Evolutionary conservation across 805 yeast genomes (phyloP), one percentile per base, ranked within the genome.

Genomic region (Tetrapisispora nanseiensis): DNA sequence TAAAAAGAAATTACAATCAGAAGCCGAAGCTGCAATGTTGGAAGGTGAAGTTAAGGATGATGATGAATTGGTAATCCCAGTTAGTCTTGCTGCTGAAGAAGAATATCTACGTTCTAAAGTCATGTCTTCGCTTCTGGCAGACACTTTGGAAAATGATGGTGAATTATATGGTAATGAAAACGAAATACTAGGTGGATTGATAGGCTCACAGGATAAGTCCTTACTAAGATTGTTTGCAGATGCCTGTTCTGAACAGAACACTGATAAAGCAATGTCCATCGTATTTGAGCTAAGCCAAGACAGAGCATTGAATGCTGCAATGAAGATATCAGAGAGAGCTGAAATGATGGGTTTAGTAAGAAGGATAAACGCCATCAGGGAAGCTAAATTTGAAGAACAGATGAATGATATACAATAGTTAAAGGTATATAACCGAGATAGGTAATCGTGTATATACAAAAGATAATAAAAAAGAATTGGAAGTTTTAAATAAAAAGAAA

Each of bases 221-320:
- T 62, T 89, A n/a, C 70, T 90, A 50, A 76, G 83, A 54, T 69
- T 86, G 44, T 78, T 89, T 58, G 89, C 82, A 3, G 68, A 66
- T 12, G 77, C 90, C 1, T 89, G 96, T 61, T 69, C 76, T 16
- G 82, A 78, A 19, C 74, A 77, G 33, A 74, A 79, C 42, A 59
- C 73, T 32, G 72, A 72, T 41, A 81, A 80, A 59, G 92, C 95
- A 1, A 67, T 77, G 47, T 78, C 82, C 27, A 59, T 92, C 23
- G 87, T 78, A 7, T 72, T 70, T 46, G 76, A 82, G 54, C 68
- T 90, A 51, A 76, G 78, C 51, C 82, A 78, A 50, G 90, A 83
- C 47, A 78, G 82, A 50, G 94, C 95, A 3, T 65, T 89, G 47
- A 72, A 71, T 42, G 96, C 96, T 0, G 95, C 97, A 1, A 68